Conservation (phyloP, 2,329 filamentous ascomycete species). For the Aspergillus fischeri region DNA sequence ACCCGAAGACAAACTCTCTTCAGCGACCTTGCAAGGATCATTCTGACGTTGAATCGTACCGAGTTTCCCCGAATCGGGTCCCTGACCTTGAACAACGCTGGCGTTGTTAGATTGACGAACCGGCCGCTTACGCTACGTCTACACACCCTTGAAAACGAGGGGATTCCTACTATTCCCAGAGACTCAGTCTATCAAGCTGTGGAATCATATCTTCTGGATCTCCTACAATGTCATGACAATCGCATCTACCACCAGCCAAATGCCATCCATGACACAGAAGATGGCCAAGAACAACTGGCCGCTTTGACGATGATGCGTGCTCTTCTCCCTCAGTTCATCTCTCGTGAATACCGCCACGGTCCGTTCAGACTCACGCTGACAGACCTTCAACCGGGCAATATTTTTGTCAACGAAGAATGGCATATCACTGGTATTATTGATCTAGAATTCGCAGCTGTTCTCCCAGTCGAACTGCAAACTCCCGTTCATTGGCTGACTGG, state of each 20-base stretch:
- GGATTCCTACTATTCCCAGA: conserved; percentile 22
- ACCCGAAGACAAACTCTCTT: conserved; percentile 10
- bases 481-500: conserved; percentile 27
- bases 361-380: conserved; percentile 36
- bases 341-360: conserved; percentile 27
- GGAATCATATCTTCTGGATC: conserved; percentile 24
- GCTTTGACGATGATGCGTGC: conserved; percentile 27
- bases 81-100: conserved; percentile 23
- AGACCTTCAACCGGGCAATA: conserved; percentile 40
- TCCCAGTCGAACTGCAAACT: conserved; percentile 24
- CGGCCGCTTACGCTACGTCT: conserved; percentile 23
- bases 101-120: conserved; percentile 18
- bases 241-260: conserved; percentile 27
- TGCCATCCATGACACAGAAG: conserved; percentile 19
- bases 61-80: conserved; percentile 32
- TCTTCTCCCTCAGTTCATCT: conserved; percentile 22
- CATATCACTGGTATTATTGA: conserved; percentile 33
- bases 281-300: conserved; percentile 26
- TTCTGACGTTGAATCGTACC: conserved; percentile 12
- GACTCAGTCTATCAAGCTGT: conserved; percentile 20
- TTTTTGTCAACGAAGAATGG: conserved; percentile 34
- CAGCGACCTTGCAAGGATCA: conserved; percentile 9
- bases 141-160: conserved; percentile 23
- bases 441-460: conserved; percentile 32
- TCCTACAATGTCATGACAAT: conserved; percentile 23